A percentile compares a stretch with the other conserved stretches of the same genome.
Conservation (phyloP, 2,329 filamentous ascomycete genomes). For the Xylogone sp. region DNA sequence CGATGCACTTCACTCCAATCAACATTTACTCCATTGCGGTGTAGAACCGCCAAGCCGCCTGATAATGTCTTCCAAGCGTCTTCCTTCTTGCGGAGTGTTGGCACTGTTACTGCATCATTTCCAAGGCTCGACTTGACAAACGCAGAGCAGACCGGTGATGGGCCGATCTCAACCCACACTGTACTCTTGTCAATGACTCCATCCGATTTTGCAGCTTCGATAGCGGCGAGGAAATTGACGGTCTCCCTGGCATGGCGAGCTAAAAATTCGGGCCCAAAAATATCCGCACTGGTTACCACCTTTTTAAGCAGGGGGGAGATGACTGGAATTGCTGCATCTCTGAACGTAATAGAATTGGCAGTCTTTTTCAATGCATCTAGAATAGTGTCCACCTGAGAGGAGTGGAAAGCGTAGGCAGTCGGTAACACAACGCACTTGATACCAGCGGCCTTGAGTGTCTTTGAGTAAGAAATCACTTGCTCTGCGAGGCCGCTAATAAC, state of each 20-base stretch:
- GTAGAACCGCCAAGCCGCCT: conserved; percentile 53
- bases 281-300: conserved; percentile 52
- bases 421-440: conserved; percentile 59
- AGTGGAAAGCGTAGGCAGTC: conserved; percentile 64
- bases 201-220: conserved; percentile 54
- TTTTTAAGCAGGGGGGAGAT: conserved; percentile 64
- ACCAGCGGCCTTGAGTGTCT: conserved; percentile 42
- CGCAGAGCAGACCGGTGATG: conserved; percentile 63
- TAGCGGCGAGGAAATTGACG: conserved; percentile 63
- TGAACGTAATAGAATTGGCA: conserved; percentile 50
- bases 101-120: conserved; percentile 26
- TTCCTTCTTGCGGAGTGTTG: conserved; percentile 46
- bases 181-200: conserved; percentile 63
- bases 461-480: conserved; percentile 47
- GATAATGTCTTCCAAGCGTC: conserved; percentile 52
- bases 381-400: conserved; percentile 59
- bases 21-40: conserved; percentile 56
- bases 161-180: conserved; percentile 68
- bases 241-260: conserved; percentile 62
- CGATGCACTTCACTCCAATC: conserved; percentile 57
- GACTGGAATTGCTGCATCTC: conserved; percentile 53
- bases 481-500: conserved; percentile 61
- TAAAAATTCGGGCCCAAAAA: conserved; percentile 59
- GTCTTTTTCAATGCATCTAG: conserved; percentile 53
- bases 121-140: conserved; percentile 64